Conservation (phyloP, 495 filamentous ascomycete species). For the Xylaria longipes region DNA sequence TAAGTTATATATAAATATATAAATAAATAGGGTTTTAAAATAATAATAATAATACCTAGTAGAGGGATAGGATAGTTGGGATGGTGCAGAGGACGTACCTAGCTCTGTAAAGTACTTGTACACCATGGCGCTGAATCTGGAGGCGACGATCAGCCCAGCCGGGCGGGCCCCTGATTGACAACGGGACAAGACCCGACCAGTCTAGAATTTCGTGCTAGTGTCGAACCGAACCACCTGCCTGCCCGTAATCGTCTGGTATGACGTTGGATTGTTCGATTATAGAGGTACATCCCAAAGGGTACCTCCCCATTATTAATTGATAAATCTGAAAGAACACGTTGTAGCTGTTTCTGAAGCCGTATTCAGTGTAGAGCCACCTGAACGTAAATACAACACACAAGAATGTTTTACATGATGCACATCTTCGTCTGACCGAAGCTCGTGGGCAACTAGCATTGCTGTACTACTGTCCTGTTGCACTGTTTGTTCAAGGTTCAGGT, state of each 20-base stretch:
- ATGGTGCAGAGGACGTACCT: neutral
- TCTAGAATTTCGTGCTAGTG: slow-evolving; percentile 15
- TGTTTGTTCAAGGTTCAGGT: too few relatives aligned
- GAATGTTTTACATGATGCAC: slow-evolving; percentile 3
- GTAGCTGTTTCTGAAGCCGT: neutral
- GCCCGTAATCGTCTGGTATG: slow-evolving; percentile 25
- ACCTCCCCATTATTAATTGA: slow-evolving; percentile 24
- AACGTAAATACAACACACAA: neutral
- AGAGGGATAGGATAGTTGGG: too few relatives aligned
- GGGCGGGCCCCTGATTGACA: slow-evolving; percentile 9
- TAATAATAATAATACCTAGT: too few relatives aligned
- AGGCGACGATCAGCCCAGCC: slow-evolving; percentile 11
- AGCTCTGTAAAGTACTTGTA: too few relatives aligned
- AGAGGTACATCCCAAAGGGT: neutral
- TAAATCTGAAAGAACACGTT: slow-evolving; percentile 26
- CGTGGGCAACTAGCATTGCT: neutral
- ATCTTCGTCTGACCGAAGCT: neutral
- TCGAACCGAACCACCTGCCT: slow-evolving; percentile 24
- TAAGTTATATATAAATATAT: too few relatives aligned
- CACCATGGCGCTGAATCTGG: neutral
- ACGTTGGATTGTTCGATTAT: slow-evolving; percentile 26
- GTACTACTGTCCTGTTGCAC: neutral
- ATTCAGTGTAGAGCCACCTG: neutral
- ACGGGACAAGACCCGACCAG: neutral
- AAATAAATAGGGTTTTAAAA: too few relatives aligned